Base-by-base conservation (phyloP, 169 alveolate genomes). In the Plasmodium billcollinsi region DNA sequence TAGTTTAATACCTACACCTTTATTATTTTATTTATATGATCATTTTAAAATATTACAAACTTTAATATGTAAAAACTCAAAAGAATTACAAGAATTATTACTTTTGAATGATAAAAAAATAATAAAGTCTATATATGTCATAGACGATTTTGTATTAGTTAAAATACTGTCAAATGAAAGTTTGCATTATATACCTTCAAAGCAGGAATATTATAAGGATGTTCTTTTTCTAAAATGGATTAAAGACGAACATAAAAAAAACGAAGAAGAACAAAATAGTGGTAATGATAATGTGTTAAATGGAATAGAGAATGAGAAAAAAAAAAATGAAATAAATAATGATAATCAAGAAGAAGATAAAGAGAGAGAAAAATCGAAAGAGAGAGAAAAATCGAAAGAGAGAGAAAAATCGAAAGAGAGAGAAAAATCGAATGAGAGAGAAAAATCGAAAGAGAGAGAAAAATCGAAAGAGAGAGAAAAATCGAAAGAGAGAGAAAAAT, bases 21-120 rank as follows among this genome's bases (percentile, higher is more conserved):
- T 83, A 8, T 73, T 83, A 24, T 83, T 83, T 29, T 83, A 83
- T 63, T 43, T 83, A 12, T 62, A 83, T 83, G 91, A 83, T 45
- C 54, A 83, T 56, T 83, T 69, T 49, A 83, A 54, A 83, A 72
- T 83, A 21, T 72, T 54, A 1, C 91, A 83, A 12, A 83, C 91
- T 0, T 18, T 83, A 29, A 73, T 83, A 61, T 83, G 91, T 45
- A 83, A 83, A 3, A 62, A 83, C 58, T 83, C 91, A 15, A 72
- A 11, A 9, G 83, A 83, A 83, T 39, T 83, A 49, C 80, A 83
- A 12, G 91, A 83, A 29, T 15, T 83, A 45, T 29, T 83, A 18
- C 24, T 52, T 39, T 21, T 18, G 14, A 83, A 83, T 58, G 73
- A 83, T 24, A 67, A 43, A 43, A 83, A 24, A 39, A 52, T 69